Evolutionary conservation across 352 stramenopile genomes (phyloP).

Genomic region (Globisporangium barbulae): DNA sequence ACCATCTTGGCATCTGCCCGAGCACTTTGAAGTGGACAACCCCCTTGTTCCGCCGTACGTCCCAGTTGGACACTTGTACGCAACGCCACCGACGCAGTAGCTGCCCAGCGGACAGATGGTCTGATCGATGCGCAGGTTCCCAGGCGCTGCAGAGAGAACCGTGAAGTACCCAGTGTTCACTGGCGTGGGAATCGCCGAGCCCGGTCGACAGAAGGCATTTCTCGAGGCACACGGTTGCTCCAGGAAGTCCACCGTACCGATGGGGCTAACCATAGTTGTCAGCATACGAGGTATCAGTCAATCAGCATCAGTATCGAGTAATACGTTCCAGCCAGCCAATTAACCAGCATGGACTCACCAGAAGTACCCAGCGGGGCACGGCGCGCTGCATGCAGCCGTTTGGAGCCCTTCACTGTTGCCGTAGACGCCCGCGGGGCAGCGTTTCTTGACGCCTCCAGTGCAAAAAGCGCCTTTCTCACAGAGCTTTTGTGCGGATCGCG

Average conservation of each 20-base stretch:
- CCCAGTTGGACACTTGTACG: constrained; percentile 46
- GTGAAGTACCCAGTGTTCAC: constrained; percentile 53
- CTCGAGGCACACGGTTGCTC: constrained; percentile 32
- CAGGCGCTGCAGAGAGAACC: constrained; percentile 19
- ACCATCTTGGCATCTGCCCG: constrained; percentile 51
- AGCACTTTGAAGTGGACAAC: constrained; percentile 38
- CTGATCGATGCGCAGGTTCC: constrained; percentile 43
- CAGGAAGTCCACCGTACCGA: constrained; percentile 38
- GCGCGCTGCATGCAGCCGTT: constrained; percentile 40
- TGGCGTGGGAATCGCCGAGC: constrained; percentile 31
- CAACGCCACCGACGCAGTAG: constrained; percentile 53
- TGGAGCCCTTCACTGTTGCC: constrained; percentile 33
- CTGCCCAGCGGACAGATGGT: constrained; percentile 50
- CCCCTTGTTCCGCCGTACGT: constrained; percentile 49
- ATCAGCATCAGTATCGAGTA: not conserved
- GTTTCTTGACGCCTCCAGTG: constrained; percentile 40
- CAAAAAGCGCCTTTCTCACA: constrained; percentile 68
- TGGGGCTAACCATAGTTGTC: constrained; percentile 24
- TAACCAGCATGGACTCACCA: constrained; percentile 28
- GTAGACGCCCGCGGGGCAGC: constrained; percentile 50
- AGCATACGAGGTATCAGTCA: not conserved
- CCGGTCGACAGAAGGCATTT: constrained; percentile 42
- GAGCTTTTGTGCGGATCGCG: constrained; percentile 32
- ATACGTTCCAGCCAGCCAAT: not conserved
- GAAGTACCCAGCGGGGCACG: constrained; percentile 63